phyloP scores from a whole-genome alignment of 192 early-diverging fungal genomes.

The Hyaloraphidium curvatum region DNA sequence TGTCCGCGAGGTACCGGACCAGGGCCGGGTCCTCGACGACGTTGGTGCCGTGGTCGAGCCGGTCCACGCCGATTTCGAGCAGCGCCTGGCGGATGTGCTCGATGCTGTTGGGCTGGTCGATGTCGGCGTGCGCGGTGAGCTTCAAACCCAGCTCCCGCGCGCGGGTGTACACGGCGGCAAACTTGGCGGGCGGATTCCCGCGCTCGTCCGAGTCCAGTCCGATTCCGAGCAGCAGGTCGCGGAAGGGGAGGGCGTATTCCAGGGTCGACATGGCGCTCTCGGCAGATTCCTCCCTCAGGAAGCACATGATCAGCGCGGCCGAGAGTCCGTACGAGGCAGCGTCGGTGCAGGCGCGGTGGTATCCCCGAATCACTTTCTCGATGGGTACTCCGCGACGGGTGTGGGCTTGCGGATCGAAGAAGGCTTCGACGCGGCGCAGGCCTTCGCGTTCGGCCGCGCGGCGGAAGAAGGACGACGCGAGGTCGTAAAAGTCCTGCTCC shows the following conservation, averaged over 20 bases:
- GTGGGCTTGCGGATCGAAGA: slow-evolving; percentile 1
- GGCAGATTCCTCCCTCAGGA: background rate
- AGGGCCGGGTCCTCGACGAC: no score
- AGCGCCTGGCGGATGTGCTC: no score
- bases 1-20: no score
- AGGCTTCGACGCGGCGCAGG: background rate
- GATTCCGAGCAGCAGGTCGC: background rate
- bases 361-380: background rate
- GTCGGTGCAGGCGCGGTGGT: background rate
- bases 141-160: no score
- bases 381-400: background rate
- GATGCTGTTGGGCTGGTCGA: no score
- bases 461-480: background rate
- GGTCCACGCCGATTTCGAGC: no score
- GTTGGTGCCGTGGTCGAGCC: no score
- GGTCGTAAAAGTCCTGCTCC: slow-evolving; percentile 1
- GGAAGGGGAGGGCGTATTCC: background rate
- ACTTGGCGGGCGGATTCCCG: background rate
- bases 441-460: background rate
- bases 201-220: background rate
- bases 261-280: background rate
- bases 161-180: background rate
- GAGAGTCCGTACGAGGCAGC: background rate
- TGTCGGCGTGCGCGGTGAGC: no score
- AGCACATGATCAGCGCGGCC: background rate